Base-by-base conservation (phyloP, 495 filamentous ascomycete species). In the Talaromyces thailandensis region DNA sequence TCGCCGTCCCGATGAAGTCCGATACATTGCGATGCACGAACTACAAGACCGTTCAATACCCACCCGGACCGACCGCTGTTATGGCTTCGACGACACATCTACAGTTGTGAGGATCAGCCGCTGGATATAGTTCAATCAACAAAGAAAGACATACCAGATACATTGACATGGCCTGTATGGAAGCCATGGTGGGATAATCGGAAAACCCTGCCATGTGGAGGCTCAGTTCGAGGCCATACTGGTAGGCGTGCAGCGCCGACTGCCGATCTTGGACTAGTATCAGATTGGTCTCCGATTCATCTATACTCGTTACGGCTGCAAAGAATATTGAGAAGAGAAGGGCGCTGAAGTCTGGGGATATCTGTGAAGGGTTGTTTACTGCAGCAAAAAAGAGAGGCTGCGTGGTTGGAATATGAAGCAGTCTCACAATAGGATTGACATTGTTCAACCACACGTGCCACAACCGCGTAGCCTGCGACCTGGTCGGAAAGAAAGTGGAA, bases 11-110 rank as follows among this genome's bases (percentile, higher is more conserved):
- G 72, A 58, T 82, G 79, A 2, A 82, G 68, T 16, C 79, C 79
- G 58, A 82, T 79, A 18, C 73, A 75, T 24, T 79, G 79, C 3
- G 79, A 81, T n/a, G 79, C 69, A 31, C 79, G 75, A 23, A 81
- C 73, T 3, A 76, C 68, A 14, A 82, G 69, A 3, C 79, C 80
- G 0, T 70, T 72, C 11, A 84, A 56, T 2, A 71, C 73, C 67
- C 73, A 82, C 6, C 76, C 70, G 21, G 75, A 75, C 8, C 79
- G 73, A n/a, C 76, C 71, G 14, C 72, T 72, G 60, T 79, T 76
- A 40, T 67, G 70, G 21, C 69, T 73, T 14, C 79, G 76, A 3
- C 75, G 71, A 55, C 75, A 79, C 25, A 70, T 76, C 74, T 81
- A 62, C 40, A 69, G 14, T 8, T 23, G 50, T 52, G 3, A 48